Evolutionary conservation across 2,329 filamentous ascomycete species (phyloP), one percentile per base, ranked within the genome.

Genomic region (Hymenoscyphus fructigenus): DNA sequence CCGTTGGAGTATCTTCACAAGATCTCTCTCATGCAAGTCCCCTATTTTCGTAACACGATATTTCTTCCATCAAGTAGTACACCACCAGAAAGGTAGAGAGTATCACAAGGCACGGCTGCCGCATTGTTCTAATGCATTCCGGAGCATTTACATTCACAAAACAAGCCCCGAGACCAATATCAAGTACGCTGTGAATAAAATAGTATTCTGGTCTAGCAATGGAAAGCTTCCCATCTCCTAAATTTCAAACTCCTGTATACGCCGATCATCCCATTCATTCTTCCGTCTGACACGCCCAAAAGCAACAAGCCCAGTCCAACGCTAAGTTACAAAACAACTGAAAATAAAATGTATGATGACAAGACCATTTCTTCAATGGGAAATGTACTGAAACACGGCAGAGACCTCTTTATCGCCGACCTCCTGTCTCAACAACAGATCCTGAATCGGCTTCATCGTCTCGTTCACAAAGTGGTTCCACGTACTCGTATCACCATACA

Each of bases 301-400:
- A 53, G 20, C 47, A 53, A 26, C 20, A 53, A 14, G 20, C 20
- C 47, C 47, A 53, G 47, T 53, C 47, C 20, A 10, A 53, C 47
- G 47, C 47, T 53, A 53, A 28, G 10, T 59, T 17, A 47, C 34
- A 59, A 28, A 26, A 9, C 23, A 12, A 20, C 1, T 38, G 20
- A 17, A 14, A 28, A 44, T 12, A 38, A 26, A 36, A 61, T 29
- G 36, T 26, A 50, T 7, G 9, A 53, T 26, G 14, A 26, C 14
- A 29, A 28, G 14, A 26, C 20, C 10, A 26, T 23, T 26, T 41
- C 47, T 36, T 61, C 60, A 91, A 80, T 98, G 95, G 70, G 93
- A 97, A 74, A 99, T 98, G 78, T 98, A 99, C 83, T 99, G 95
- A 76, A 99, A 99, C 38, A 98, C 93, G 12, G 94, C 92, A 69